Base-by-base conservation (phyloP, 2,329 filamentous ascomycete species). In the Penicillium sp. region DNA sequence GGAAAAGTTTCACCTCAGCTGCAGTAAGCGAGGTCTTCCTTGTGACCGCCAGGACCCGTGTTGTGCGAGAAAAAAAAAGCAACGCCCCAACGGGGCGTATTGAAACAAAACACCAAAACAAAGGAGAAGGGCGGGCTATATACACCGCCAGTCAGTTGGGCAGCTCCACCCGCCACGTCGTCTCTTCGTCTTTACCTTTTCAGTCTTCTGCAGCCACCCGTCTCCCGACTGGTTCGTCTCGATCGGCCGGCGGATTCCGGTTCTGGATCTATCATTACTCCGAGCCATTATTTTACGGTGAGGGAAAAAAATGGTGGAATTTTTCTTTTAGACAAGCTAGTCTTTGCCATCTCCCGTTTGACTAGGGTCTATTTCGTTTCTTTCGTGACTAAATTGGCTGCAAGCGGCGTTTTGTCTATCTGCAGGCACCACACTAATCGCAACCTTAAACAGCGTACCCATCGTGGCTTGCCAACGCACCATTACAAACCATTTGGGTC, bases 141-240 rank as follows among this genome's bases (percentile, higher is more conserved):
- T 55, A 56, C 57, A 61, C 58, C 57, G 58, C 57, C 54, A 51
- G 39, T 57, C 56, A 56, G 54, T 58, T 53, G 60, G 51, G 45
- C 40, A 41, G 55, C 35, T 56, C 57, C 58, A 60, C 57, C 39
- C 13, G 38, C 56, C 58, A 57, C 54, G 58, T 54, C 45, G 28
- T 49, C 48, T 50, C 51, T 36, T 57, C 44, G 43, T 53, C 45
- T 52, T 51, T 36, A 58, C 55, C 35, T 52, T 58, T 60, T 50
- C 16, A 51, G 51, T 48, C 25, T 25, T 39, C 55, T 56, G 58
- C 76, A 56, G 76, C 80, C 30, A 81, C 81, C 41, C 77, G 78
- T 18, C 82, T 76, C 63, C 54, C 45, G 42, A 53, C 50, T 50
- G 31, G 50, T 38, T 39, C 41, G 31, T 38, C 41, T 36, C 50